Conservation (phyloP, 495 filamentous ascomycete species). For the Astrothelium subdiscretum region DNA sequence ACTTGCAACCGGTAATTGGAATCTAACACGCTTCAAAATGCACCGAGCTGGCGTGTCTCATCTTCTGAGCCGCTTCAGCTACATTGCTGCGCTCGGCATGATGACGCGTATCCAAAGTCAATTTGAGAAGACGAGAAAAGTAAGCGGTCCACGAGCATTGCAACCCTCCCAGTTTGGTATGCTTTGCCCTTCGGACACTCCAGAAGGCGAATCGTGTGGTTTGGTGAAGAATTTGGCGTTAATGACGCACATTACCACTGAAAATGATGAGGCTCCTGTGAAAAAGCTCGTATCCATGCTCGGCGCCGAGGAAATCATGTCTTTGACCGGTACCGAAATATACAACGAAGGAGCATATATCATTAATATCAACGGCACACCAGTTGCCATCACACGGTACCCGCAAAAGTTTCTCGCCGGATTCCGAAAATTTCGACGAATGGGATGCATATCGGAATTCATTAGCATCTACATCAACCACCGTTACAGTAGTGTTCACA, state of each 20-base stretch:
- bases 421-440: constrained; percentile 74
- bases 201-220: constrained; percentile 96
- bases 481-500: constrained; percentile 81
- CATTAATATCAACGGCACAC: constrained; percentile 91
- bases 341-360: constrained; percentile 74
- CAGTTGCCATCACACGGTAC: constrained; percentile 66
- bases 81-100: constrained; percentile 97
- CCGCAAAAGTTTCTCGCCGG: constrained; percentile 72
- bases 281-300: constrained; percentile 65
- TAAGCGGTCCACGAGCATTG: constrained; percentile 85
- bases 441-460: constrained; percentile 84
- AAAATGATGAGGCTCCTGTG: constrained; percentile 83
- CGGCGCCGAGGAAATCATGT: constrained; percentile 65
- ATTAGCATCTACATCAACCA: constrained; percentile 91
- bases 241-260: constrained; percentile 98
- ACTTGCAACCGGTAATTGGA: constrained; percentile 97
- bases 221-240: constrained; percentile 95
- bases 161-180: constrained; percentile 97
- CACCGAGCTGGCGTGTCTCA: constrained; percentile 94
- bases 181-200: constrained; percentile 92
- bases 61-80: constrained; percentile 87
- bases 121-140: constrained; percentile 96
- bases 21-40: constrained; percentile 93
- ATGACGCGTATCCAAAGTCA: constrained; percentile 98
- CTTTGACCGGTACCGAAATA: constrained; percentile 66